Evolutionary conservation across 192 early-diverging fungal genomes (phyloP), one percentile per base, ranked within the genome.

Genomic region (Entrophospora sp.): DNA sequence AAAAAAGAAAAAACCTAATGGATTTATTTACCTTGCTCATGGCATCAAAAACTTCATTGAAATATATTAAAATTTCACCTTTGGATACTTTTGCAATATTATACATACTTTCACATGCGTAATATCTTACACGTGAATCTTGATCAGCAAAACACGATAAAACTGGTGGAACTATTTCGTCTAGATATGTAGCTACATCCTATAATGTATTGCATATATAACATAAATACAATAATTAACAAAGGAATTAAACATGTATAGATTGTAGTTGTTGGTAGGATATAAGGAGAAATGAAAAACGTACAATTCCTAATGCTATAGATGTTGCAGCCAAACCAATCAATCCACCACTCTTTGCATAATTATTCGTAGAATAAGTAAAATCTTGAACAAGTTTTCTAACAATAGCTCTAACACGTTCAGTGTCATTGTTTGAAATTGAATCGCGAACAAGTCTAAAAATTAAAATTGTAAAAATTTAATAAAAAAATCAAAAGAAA

Each of bases 101-200:
- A 69, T 99, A 99, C 84, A 98, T 89, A 60, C 85, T 87, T 75
- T 99, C 97, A 66, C 94, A 97, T 2, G 97, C 96, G 85, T 96
- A 99, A 80, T 98, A 99, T 30, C 95, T 83, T 43, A 98, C 94
- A 13, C 91, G 81, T 28, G 86, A 85, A 71, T 99, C 97, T 57
- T 87, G 91, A 71, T 99, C 94, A 4, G 79, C 73, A 61, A 98
- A 89, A 62, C 95, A 97, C 28, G 93, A 81, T 3, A 99, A 84
- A 18, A 98, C 93, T 2, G 97, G 97, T 16, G 93, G 93, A 3
- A 97, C 86, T 62, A 99, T 92, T 14, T 78, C 81, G 36, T 83
- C 81, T 10, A 96, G 71, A 53, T 89, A 86, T 16, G 71, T 70
- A 5, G 81, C 71, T 24, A 90, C 83, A 18, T 77, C 75, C 72